Conservation (phyloP, 768 basidiomycete species). For the Xerocomellus dryophilus region DNA sequence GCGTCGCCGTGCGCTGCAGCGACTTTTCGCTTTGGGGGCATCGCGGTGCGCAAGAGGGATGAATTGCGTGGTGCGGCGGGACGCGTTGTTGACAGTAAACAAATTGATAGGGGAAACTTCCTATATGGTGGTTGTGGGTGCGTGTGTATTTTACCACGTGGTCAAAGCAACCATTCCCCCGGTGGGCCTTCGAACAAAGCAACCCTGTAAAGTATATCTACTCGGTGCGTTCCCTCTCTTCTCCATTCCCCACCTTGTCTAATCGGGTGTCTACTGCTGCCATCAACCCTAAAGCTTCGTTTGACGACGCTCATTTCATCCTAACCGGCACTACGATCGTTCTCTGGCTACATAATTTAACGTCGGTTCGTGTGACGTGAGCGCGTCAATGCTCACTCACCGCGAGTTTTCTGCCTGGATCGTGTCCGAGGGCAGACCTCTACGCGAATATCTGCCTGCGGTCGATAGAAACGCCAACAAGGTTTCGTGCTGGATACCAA, state of each 20-base stretch:
- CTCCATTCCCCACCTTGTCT: background rate
- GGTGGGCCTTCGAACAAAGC: background rate
- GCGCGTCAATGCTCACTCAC: conserved; percentile 45
- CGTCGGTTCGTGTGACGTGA: background rate
- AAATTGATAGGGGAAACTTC: background rate
- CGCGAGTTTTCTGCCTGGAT: conserved; percentile 73
- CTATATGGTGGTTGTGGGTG: conserved; percentile 15
- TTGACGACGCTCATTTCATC: background rate
- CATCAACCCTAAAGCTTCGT: background rate
- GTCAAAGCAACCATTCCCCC: background rate
- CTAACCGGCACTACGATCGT: too few relatives aligned
- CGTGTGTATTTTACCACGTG: conserved; percentile 17
- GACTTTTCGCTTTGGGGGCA: conserved; percentile 33
- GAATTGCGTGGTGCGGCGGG: background rate
- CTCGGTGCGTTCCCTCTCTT: background rate
- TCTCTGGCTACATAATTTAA: background rate
- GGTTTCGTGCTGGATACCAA: conserved; percentile 68
- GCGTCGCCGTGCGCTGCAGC: conserved; percentile 36
- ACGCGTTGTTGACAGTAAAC: background rate
- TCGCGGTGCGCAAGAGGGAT: background rate
- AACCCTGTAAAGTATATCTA: background rate
- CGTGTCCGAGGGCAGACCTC: conserved; percentile 42
- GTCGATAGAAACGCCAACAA: conserved; percentile 42
- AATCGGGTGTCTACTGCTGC: background rate
- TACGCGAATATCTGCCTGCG: conserved; percentile 57